These are phyloP conservation scores for Trichoderma sp. DNA, from an alignment of 2,329 filamentous ascomycete genomes.

Conservation along the genomic window DNA sequence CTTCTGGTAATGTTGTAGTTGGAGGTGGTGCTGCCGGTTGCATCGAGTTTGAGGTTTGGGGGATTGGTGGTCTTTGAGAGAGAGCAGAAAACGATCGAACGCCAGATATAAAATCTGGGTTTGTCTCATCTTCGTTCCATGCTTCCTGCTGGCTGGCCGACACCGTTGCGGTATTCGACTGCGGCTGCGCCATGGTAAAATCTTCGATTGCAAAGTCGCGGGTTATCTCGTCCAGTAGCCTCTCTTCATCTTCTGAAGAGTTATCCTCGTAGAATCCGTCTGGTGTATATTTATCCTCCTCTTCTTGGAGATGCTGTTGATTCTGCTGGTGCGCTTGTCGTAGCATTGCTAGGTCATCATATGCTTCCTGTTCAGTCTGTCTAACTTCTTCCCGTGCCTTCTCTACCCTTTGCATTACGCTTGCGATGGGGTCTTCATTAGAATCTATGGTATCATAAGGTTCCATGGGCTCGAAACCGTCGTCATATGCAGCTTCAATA, in stretches of 20 bases:
- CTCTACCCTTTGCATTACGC: constrained; percentile 69
- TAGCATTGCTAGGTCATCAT: constrained; percentile 36
- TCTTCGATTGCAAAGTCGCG: constrained; percentile 81
- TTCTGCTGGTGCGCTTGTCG: constrained; percentile 52
- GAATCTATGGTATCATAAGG: constrained; percentile 44
- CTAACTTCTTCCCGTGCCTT: constrained; percentile 75
- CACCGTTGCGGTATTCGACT: neutral
- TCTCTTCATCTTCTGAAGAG: constrained; percentile 73
- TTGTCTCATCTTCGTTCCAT: constrained; percentile 12
- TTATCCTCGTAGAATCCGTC: constrained; percentile 67
- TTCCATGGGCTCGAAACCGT: constrained; percentile 77
- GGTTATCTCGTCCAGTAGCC: constrained; percentile 85
- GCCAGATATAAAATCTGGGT: constrained; percentile 43
- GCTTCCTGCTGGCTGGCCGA: constrained; percentile 19
- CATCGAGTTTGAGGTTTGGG: constrained; percentile 31
- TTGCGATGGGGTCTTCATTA: constrained; percentile 53
- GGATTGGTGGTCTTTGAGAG: constrained; percentile 56
- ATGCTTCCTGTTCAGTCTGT: constrained; percentile 71
- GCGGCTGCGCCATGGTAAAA: constrained; percentile 63
- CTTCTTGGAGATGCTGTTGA: constrained; percentile 37
- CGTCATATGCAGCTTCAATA: constrained; percentile 94
- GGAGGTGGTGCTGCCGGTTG: constrained; percentile 52
- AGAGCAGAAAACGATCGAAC: constrained; percentile 67
- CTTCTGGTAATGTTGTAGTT: constrained; percentile 50
- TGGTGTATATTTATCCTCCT: constrained; percentile 34